Evolutionary conservation across 345 rosid genomes (phyloP).

Genomic region (Cardamine resedifolia): DNA sequence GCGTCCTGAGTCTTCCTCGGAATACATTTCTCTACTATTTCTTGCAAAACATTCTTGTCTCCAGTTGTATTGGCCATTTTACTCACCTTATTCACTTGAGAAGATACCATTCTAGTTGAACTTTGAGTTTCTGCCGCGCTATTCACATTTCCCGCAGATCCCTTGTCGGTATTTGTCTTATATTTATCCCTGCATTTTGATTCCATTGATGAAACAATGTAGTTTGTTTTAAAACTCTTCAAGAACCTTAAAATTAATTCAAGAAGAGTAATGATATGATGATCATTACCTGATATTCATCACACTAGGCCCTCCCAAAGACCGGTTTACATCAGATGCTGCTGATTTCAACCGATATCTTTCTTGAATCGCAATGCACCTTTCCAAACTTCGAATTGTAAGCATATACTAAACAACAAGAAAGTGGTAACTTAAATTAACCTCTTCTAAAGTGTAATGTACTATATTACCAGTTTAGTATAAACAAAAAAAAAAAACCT

Average conservation of each 20-base stretch:
- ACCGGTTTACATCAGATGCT: neutral
- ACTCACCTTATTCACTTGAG: neutral
- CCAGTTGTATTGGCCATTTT: neutral
- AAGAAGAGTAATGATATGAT: neutral
- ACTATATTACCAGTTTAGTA: neutral
- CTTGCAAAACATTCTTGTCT: neutral
- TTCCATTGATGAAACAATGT: neutral
- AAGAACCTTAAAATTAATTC: neutral
- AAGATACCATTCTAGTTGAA: too few species aligned
- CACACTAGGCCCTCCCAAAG: conserved; percentile 38
- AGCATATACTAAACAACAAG: conserved; percentile 49
- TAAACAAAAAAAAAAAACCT: conserved; percentile 42
- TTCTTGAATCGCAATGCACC: conserved; percentile 45
- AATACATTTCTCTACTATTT: neutral
- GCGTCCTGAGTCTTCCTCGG: neutral
- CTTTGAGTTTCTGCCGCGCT: neutral
- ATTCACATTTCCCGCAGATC: neutral
- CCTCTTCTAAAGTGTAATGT: neutral
- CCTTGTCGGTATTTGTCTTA: neutral
- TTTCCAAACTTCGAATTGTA: conserved; percentile 48
- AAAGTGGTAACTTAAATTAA: neutral
- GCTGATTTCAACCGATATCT: too few species aligned
- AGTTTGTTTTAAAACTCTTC: neutral
- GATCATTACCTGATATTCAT: conserved; percentile 31
- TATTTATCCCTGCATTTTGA: neutral